phyloP scores from a whole-genome alignment of 2,329 filamentous ascomycete genomes.

The Aspergillus brunneoviolaceus region DNA sequence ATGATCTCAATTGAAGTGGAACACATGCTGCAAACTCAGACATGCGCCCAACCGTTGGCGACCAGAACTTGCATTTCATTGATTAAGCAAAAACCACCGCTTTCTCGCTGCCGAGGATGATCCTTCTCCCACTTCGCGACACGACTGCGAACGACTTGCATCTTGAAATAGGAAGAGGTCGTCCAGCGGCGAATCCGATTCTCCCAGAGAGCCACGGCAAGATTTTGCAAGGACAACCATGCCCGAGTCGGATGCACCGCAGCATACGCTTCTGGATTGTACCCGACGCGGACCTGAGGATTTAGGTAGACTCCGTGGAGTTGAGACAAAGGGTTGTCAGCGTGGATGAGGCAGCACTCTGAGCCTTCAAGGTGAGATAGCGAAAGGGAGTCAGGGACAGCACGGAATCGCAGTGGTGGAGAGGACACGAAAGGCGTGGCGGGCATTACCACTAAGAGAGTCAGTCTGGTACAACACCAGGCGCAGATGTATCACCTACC shows the following conservation, averaged over 20 bases:
- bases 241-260: slow-evolving; percentile 43
- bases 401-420: slow-evolving; percentile 60
- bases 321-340: slow-evolving; percentile 35
- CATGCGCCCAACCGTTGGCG: slow-evolving; percentile 16
- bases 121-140: slow-evolving; percentile 40
- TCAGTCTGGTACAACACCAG: background rate
- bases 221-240: slow-evolving; percentile 50
- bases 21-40: background rate
- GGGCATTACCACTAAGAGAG: slow-evolving; percentile 26
- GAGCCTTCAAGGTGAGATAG: slow-evolving; percentile 62
- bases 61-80: slow-evolving; percentile 47
- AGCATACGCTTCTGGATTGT: slow-evolving; percentile 29
- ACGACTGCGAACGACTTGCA: slow-evolving; percentile 29
- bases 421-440: slow-evolving; percentile 22
- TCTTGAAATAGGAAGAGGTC: slow-evolving; percentile 33
- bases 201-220: slow-evolving; percentile 58
- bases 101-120: slow-evolving; percentile 32
- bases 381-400: slow-evolving; percentile 61
- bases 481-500: slow-evolving; percentile 30
- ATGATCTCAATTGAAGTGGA: too few relatives aligned
- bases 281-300: slow-evolving; percentile 42
- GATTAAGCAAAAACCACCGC: slow-evolving; percentile 55
- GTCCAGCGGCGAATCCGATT: slow-evolving; percentile 55
- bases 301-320: slow-evolving; percentile 40
- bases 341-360: slow-evolving; percentile 67